Evolutionary conservation across 352 stramenopile genomes (phyloP).

Genomic region (Thalassiosira mediterranea): DNA sequence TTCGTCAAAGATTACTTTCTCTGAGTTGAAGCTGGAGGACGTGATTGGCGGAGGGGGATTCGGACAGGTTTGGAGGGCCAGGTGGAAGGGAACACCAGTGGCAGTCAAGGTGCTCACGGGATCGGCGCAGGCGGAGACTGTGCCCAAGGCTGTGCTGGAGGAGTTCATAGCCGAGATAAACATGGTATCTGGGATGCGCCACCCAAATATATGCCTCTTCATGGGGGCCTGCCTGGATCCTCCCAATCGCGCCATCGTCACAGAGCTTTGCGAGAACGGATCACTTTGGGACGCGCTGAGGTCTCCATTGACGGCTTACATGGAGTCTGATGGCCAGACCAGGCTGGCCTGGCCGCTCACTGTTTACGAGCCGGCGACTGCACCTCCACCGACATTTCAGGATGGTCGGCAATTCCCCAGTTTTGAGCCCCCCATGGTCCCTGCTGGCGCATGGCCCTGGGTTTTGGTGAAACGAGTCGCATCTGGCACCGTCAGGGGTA

Average conservation of each 20-base stretch:
- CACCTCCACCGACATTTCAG: conserved; percentile 26
- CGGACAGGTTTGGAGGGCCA: conserved; percentile 91
- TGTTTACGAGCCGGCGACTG: conserved; percentile 57
- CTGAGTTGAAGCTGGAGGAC: conserved; percentile 69
- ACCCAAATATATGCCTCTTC: conserved; percentile 98
- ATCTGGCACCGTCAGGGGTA: conserved; percentile 87
- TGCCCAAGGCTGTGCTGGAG: conserved; percentile 74
- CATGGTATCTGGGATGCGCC: conserved; percentile 87
- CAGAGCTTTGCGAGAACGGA: conserved; percentile 92
- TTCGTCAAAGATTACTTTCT: conserved; percentile 70
- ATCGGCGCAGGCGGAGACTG: conserved; percentile 63
- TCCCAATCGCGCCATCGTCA: conserved; percentile 96
- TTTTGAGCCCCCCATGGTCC: conserved; percentile 22
- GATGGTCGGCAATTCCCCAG: too few relatives aligned
- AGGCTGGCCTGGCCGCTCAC: conserved; percentile 51
- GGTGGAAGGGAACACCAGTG: conserved; percentile 94
- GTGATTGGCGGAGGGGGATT: conserved; percentile 85
- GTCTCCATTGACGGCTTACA: conserved; percentile 66
- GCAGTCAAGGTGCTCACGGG: conserved; percentile 90
- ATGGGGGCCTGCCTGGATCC: conserved; percentile 96
- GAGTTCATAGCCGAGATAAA: conserved; percentile 85
- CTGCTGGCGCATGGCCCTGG: conserved; percentile 70
- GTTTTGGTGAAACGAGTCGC: conserved; percentile 73
- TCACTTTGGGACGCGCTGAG: conserved; percentile 95
- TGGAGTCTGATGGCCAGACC: conserved; percentile 59